Conservation (phyloP, 2,329 filamentous ascomycete species). For the Orbilia quercus region DNA sequence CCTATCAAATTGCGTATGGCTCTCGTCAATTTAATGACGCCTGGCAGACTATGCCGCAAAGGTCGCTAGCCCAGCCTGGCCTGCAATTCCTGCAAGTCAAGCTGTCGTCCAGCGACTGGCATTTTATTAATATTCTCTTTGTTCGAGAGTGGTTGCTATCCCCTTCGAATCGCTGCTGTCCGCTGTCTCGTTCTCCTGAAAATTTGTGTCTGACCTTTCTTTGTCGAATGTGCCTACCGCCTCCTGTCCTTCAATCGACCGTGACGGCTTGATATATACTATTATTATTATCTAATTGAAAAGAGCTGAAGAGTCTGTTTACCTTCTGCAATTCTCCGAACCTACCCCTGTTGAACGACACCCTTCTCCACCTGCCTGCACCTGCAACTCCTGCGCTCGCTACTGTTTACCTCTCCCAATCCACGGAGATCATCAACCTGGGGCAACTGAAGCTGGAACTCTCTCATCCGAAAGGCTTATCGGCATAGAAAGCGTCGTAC, state of each 20-base stretch:
- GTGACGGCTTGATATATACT: not conserved
- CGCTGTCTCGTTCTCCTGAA: conserved; percentile 7
- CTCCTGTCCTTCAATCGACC: not conserved
- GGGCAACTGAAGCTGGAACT: not conserved
- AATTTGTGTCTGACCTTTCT: conserved; percentile 3
- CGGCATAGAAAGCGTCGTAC: not conserved
- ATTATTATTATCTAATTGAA: too few species aligned
- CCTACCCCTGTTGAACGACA: conserved; percentile 33
- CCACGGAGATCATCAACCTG: not conserved
- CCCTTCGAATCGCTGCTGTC: not conserved
- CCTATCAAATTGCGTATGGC: not conserved
- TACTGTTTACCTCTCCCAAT: conserved; percentile 21
- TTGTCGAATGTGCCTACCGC: not conserved
- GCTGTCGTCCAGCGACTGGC: conserved; percentile 1
- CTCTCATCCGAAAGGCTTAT: not conserved
- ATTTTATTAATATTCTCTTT: not conserved
- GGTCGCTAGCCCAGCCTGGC: not conserved
- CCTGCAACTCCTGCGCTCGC: conserved; percentile 36
- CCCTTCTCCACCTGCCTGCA: conserved; percentile 20
- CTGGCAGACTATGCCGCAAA: conserved; percentile 1
- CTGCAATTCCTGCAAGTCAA: not conserved
- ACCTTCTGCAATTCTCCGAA: conserved; percentile 13
- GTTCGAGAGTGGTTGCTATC: not conserved
- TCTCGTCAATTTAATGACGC: not conserved
- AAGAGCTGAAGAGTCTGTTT: too few species aligned